Percentiles rank a stretch among this genome's conserved stretches.
Conservation (phyloP, 192 early-diverging fungal species). For the Gonapodya sp. region DNA sequence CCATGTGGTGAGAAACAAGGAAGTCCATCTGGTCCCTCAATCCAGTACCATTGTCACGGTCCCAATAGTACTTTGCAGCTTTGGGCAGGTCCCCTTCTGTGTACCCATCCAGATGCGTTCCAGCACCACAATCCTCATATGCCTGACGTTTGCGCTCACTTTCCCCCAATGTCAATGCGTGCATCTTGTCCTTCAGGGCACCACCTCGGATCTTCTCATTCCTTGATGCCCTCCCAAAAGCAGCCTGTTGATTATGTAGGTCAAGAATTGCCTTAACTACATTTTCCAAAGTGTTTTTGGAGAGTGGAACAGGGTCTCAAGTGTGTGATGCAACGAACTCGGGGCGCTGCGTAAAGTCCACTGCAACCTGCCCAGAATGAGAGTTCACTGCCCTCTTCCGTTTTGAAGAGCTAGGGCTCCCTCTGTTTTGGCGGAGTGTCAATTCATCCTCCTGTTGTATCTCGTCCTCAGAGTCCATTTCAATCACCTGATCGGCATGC, state of each 20-base stretch:
- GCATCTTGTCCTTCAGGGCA: neutral
- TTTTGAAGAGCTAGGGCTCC: too few species aligned
- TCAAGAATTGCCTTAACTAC: neutral
- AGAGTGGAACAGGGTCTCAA: neutral
- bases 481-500: too few species aligned
- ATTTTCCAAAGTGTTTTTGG: neutral
- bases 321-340: neutral
- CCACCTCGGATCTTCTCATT: neutral
- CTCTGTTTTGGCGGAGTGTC: too few species aligned
- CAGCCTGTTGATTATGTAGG: neutral
- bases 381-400: too few species aligned
- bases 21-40: neutral
- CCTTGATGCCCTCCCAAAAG: neutral
- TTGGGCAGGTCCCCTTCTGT: neutral
- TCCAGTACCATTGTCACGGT: neutral
- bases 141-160: neutral
- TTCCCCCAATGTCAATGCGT: neutral
- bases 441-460: too few species aligned
- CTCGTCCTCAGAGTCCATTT: too few species aligned
- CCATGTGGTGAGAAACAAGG: neutral
- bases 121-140: neutral
- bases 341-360: neutral
- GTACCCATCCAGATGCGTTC: neutral
- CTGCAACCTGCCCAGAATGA: too few species aligned
- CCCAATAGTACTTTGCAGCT: neutral